Evolutionary conservation across 768 basidiomycete genomes (phyloP), one percentile per base, ranked within the genome.

Genomic region (Russula vinacea): DNA sequence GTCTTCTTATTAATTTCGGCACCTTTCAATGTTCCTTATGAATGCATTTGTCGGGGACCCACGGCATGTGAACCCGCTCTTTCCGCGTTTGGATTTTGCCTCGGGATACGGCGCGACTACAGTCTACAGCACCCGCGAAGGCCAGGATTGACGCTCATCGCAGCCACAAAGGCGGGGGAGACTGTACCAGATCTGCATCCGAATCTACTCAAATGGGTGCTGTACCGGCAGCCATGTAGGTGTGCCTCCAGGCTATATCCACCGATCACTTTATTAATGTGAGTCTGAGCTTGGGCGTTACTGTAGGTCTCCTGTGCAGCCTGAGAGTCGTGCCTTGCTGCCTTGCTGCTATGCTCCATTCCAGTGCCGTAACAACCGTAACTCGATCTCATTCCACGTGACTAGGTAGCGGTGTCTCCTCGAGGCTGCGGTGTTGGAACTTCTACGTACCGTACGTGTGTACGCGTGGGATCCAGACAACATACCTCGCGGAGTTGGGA

Each of bases 271-370:
- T 35, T n/a, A 50, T 14, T 29, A 50, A 29, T 51, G 50, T 58
- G 56, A 26, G 37, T 19, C 32, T 14, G 17, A 44, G 0, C 40
- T 24, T 19, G 24, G 45, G 35, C 24, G 44, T 33, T 51, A 24
- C 24, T 22, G 47, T 33, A 57, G 26, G 33, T 40, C 37, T 24
- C 54, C 61, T 29, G 55, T 50, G 24, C 42, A 19, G n/a, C n/a
- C n/a, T n/a, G n/a, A n/a, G 17, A 37, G 6, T 35, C 19, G 62
- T 51, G 62, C 56, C 47, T 50, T 42, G 26, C 55, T 44, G 52
- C 39, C 9, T 35, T 5, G 60, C 11, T 35, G 39, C 56, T 33
- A 26, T 57, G 42, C 42, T 58, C 51, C 56, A 17, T 63, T 32
- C 14, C 29, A 8, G 13, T 60, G 33, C 59, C 51, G 59, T 44